These are phyloP conservation scores for Gastrolobium bilobum DNA, from an alignment of 306 rosid genomes.

Conservation along the genomic window DNA sequence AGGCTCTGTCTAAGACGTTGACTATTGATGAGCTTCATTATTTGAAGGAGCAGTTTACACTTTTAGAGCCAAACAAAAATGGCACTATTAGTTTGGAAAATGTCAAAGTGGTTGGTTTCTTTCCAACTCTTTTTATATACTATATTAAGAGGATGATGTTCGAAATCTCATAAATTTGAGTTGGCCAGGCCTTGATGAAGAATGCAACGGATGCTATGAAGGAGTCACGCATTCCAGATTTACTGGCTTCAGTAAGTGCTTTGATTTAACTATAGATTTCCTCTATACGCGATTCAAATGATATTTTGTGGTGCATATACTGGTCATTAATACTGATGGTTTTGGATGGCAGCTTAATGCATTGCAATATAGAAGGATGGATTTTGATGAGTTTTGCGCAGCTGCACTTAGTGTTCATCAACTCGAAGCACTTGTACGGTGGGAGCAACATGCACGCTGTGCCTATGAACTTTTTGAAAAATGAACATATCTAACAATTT, in stretches of 20 bases:
- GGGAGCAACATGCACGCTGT: slow-evolving; percentile 82
- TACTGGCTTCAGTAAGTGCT: slow-evolving; percentile 66
- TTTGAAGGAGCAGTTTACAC: slow-evolving; percentile 78
- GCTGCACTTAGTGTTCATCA: slow-evolving; percentile 77
- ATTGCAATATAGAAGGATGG: slow-evolving; percentile 78
- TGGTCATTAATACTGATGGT: neutral
- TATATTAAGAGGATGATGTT: no score
- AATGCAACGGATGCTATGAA: no score
- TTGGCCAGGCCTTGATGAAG: no score
- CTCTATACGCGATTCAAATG: neutral
- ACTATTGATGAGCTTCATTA: slow-evolving; percentile 70
- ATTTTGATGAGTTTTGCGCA: slow-evolving; percentile 78
- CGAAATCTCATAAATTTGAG: no score
- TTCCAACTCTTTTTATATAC: neutral
- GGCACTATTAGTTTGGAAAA: slow-evolving; percentile 75
- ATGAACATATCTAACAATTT: neutral
- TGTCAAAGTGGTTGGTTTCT: slow-evolving; percentile 71
- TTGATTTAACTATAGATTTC: neutral
- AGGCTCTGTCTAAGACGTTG: slow-evolving; percentile 91
- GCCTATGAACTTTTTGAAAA: slow-evolving; percentile 67
- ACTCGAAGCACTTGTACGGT: slow-evolving; percentile 66
- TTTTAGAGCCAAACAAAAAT: slow-evolving; percentile 72
- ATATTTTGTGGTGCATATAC: neutral
- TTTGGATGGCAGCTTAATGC: slow-evolving; percentile 69
- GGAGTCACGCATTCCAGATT: slow-evolving; percentile 53